Evolutionary conservation across 2,329 filamentous ascomycete genomes (phyloP), one percentile per base, ranked within the genome.

Genomic region (Xenoacremonium recifei): DNA sequence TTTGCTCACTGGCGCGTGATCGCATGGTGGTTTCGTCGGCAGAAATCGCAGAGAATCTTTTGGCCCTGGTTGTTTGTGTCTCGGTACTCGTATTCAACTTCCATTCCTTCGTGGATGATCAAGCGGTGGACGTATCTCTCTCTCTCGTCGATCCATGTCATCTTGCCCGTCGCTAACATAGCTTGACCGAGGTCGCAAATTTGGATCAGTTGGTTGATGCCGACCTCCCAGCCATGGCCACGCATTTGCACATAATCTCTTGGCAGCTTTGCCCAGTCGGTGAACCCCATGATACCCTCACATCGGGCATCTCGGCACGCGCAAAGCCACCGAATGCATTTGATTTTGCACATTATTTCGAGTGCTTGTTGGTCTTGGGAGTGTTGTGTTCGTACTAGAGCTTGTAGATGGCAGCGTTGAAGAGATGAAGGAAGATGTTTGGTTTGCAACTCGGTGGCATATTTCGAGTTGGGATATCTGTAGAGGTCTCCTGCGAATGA

Each of bases 341-440:
- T 48, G 23, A 45, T 30, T 27, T 43, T 45, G 31, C 42, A 48
- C 37, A 48, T 48, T 19, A n/a, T n/a, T n/a, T n/a, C n/a, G n/a
- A n/a, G n/a, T n/a, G n/a, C n/a, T n/a, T n/a, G n/a, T n/a, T n/a
- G n/a, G n/a, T n/a, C n/a, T n/a, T n/a, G n/a, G n/a, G n/a, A n/a
- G n/a, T n/a, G n/a, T n/a, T n/a, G n/a, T n/a, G n/a, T n/a, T n/a
- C n/a, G n/a, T n/a, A n/a, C n/a, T n/a, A n/a, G n/a, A n/a, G n/a
- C n/a, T n/a, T 9, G 23, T 13, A 27, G 13, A 27, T 13, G 23
- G 23, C 23, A 27, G 9, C 23, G 23, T 27, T 13, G 13, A 9
- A 9, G 23, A 13, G 9, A 27, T 13, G 23, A 9, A 27, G 23
- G 13, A 27, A 27, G 23, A n/a, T n/a, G n/a, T n/a, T n/a, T n/a